phyloP scores from a whole-genome alignment of 2,329 filamentous ascomycete species.

The Ceratocystis papillata region DNA sequence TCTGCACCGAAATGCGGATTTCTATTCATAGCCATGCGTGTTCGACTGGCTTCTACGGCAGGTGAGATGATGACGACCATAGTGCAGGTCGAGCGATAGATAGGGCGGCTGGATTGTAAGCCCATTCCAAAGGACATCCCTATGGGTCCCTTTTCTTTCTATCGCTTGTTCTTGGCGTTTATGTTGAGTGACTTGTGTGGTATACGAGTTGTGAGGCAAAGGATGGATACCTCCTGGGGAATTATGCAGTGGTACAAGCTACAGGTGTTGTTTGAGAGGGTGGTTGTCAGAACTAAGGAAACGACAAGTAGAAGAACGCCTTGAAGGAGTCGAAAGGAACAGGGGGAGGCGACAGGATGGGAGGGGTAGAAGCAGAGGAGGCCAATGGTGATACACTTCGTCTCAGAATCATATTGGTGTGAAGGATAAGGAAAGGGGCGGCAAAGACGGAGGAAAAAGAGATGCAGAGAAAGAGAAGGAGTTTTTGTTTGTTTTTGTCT shows the following conservation, averaged over 20 bases:
- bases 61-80: neutral
- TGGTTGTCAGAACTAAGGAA: slow-evolving; percentile 2
- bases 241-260: slow-evolving; percentile 3
- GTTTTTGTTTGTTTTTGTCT: no score
- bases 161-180: neutral
- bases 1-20: neutral
- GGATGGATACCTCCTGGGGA: neutral
- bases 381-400: slow-evolving; percentile 7
- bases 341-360: slow-evolving; percentile 11
- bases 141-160: neutral
- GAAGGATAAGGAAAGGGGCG: neutral
- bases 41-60: neutral
- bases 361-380: neutral
- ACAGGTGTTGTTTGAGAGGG: neutral
- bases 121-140: neutral
- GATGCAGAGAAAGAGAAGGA: neutral
- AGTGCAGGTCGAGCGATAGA: neutral
- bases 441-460: neutral
- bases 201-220: neutral
- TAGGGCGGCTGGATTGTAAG: neutral
- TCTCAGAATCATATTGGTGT: slow-evolving; percentile 7
- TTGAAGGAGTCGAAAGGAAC: slow-evolving; percentile 12
- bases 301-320: neutral
- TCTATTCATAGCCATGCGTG: neutral
- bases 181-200: neutral